Conservation (phyloP, 176 grass and related monocot species). For the Cocos nucifera region DNA sequence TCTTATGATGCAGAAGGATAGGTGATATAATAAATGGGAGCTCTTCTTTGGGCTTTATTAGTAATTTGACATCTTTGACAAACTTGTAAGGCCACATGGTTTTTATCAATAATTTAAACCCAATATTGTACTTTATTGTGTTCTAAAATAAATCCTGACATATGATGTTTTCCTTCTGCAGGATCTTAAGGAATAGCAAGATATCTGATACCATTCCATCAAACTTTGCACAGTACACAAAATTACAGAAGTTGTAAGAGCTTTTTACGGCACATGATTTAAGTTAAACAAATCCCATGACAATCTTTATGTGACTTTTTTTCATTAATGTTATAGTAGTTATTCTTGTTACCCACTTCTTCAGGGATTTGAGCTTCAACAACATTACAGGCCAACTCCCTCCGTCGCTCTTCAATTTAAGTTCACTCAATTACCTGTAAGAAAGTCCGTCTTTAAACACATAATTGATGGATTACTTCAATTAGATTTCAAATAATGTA, state of each 20-base stretch:
- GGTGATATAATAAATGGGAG: conserved; percentile 72
- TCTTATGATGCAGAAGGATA: conserved; percentile 48
- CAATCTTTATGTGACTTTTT: neutral
- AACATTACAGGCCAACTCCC: conserved; percentile 65
- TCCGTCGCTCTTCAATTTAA: conserved; percentile 40
- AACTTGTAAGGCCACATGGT: conserved; percentile 31
- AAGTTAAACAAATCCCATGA: too few species aligned
- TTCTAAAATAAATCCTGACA: too few species aligned
- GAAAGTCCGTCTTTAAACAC: conserved; percentile 1
- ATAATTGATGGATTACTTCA: too few species aligned
- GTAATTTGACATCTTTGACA: conserved; percentile 52
- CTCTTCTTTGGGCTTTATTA: conserved; percentile 55
- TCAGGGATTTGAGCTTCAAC: conserved; percentile 92
- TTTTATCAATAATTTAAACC: neutral
- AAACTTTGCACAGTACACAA: conserved; percentile 41
- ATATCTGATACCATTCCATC: conserved; percentile 65
- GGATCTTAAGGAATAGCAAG: conserved; percentile 72
- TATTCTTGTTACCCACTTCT: neutral
- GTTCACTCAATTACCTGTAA: conserved; percentile 37
- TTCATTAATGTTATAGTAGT: conserved; percentile 7
- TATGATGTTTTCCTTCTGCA: neutral
- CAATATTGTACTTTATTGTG: too few species aligned
- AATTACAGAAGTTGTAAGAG: conserved; percentile 35
- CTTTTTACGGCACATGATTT: neutral
- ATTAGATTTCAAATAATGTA: neutral